phyloP scores from a whole-genome alignment of 257 asterid species.

The Cordia subcordata region DNA sequence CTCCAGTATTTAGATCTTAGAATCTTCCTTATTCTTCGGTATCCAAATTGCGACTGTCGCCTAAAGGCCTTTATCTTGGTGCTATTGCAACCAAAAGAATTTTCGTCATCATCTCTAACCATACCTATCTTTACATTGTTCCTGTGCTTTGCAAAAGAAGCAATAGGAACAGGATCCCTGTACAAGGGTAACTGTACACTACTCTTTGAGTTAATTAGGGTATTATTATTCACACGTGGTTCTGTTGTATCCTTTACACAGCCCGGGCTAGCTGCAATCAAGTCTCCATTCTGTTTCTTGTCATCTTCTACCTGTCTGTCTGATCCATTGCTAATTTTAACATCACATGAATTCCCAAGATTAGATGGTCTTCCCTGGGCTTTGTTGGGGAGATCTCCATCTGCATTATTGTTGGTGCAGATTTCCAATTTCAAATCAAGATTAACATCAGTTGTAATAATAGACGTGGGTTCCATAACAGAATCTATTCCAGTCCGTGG shows the following conservation, averaged over 20 bases:
- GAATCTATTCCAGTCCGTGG: conserved; percentile 39
- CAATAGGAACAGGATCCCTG: conserved; percentile 54
- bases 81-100: conserved; percentile 74
- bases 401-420: conserved; percentile 20
- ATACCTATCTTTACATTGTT: conserved; percentile 75
- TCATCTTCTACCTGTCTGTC: conserved; percentile 30
- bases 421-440: conserved; percentile 42
- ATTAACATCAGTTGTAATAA: conserved; percentile 33
- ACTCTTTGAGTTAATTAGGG: conserved; percentile 51
- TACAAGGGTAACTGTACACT: conserved; percentile 86
- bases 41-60: conserved; percentile 50
- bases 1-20: conserved; percentile 64
- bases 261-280: conserved; percentile 43
- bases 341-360: conserved; percentile 23
- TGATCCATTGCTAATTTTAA: conserved; percentile 28
- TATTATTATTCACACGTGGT: conserved; percentile 52
- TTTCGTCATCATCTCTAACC: conserved; percentile 91
- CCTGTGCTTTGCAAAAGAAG: conserved; percentile 59
- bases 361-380: conserved; percentile 23
- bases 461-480: conserved; percentile 40
- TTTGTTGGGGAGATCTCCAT: conserved; percentile 20
- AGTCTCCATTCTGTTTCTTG: conserved; percentile 28
- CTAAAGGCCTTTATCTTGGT: conserved; percentile 62
- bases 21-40: conserved; percentile 71
- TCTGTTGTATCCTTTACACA: conserved; percentile 49